phyloP scores from a whole-genome alignment of 768 basidiomycete species.

The Nidularia sp. region DNA sequence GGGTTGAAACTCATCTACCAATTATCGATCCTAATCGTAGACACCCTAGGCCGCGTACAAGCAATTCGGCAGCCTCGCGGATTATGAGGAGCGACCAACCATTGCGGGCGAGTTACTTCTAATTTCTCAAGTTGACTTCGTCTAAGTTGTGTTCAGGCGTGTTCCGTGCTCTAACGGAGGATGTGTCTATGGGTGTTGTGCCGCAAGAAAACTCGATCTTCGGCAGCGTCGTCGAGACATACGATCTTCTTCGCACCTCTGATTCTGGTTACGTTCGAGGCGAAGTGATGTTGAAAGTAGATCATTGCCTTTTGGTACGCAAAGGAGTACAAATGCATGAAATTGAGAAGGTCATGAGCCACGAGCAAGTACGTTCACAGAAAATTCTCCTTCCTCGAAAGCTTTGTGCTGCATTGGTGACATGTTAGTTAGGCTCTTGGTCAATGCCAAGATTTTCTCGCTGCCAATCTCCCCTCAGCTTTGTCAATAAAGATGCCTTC shows the following conservation, averaged over 20 bases:
- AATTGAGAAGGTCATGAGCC: constrained; percentile 63
- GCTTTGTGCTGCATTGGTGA: neutral
- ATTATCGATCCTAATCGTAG: neutral
- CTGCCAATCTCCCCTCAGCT: constrained; percentile 46
- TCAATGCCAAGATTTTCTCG: constrained; percentile 68
- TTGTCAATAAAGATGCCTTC: constrained; percentile 57
- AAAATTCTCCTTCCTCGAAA: neutral
- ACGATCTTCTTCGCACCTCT: constrained; percentile 54
- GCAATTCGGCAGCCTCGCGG: constrained; percentile 24
- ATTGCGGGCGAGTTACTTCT: constrained; percentile 24
- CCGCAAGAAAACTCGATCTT: constrained; percentile 81
- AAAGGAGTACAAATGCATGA: constrained; percentile 51
- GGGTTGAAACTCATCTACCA: constrained; percentile 5
- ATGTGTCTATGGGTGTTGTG: constrained; percentile 55
- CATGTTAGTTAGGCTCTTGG: constrained; percentile 59
- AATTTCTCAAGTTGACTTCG: neutral
- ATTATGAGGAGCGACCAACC: constrained; percentile 27
- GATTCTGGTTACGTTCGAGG: constrained; percentile 52
- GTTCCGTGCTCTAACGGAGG: constrained; percentile 44
- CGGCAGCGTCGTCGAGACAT: constrained; percentile 72
- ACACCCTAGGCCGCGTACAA: constrained; percentile 33
- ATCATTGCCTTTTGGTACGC: constrained; percentile 68
- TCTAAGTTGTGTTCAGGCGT: constrained; percentile 39
- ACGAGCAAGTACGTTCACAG: constrained; percentile 60
- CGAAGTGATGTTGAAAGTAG: constrained; percentile 53